These are phyloP conservation scores for Monosporascus cannonballus DNA, from an alignment of 2,329 filamentous ascomycete genomes.

Conservation along the genomic window DNA sequence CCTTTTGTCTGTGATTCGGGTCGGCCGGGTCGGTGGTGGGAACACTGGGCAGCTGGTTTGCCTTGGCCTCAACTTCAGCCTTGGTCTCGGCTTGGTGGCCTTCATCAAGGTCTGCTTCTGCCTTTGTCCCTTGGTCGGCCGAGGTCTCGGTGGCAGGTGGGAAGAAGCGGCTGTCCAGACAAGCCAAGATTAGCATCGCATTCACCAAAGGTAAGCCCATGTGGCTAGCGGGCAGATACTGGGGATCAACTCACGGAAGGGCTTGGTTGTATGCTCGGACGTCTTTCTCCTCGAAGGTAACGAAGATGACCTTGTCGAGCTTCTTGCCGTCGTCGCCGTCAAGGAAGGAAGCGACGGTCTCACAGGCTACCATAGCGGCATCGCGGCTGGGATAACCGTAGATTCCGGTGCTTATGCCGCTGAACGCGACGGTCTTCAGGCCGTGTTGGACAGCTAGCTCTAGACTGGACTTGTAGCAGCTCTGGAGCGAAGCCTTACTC, in stretches of 20 bases:
- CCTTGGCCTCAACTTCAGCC: conserved; percentile 19
- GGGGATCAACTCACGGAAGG: conserved; percentile 61
- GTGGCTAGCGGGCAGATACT: background rate
- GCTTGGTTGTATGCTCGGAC: conserved; percentile 62
- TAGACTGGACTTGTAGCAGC: conserved; percentile 67
- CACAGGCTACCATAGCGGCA: conserved; percentile 67
- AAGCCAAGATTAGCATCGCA: background rate
- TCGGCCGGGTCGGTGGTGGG: conserved; percentile 28
- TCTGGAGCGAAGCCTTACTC: conserved; percentile 42
- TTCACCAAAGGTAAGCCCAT: background rate
- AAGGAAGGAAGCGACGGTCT: conserved; percentile 51
- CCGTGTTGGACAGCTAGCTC: conserved; percentile 63
- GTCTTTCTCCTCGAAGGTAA: conserved; percentile 76
- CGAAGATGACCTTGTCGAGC: conserved; percentile 75
- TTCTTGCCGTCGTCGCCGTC: conserved; percentile 37
- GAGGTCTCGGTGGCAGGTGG: conserved; percentile 13
- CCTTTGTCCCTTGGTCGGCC: conserved; percentile 6
- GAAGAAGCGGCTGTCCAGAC: conserved; percentile 17
- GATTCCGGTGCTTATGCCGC: conserved; percentile 78
- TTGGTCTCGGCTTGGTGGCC: background rate
- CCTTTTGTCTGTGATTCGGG: conserved; percentile 26
- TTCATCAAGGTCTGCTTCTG: conserved; percentile 8
- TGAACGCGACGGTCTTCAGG: conserved; percentile 72
- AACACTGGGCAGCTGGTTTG: conserved; percentile 28
- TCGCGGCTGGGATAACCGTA: conserved; percentile 77